phyloP scores from a whole-genome alignment of 2,329 filamentous ascomycete species.

The Chaetomium sp. region DNA sequence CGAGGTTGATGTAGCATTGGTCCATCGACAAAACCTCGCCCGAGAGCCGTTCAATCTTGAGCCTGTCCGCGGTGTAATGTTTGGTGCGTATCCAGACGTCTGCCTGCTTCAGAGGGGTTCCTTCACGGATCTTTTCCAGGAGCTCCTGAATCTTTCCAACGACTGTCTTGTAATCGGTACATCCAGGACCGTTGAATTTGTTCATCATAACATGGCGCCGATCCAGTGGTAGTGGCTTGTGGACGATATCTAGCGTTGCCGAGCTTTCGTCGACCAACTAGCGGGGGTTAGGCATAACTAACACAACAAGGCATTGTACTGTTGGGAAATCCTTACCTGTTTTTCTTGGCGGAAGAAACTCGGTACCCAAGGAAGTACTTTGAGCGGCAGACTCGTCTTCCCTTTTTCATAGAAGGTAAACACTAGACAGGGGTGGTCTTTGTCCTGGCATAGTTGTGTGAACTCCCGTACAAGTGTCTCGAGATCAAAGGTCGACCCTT shows the following conservation, averaged over 20 bases:
- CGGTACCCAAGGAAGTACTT: slow-evolving; percentile 29
- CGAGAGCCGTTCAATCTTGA: slow-evolving; percentile 43
- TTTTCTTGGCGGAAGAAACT: slow-evolving; percentile 23
- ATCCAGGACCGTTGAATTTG: slow-evolving; percentile 34
- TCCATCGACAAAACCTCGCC: slow-evolving; percentile 40
- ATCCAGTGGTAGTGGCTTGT: slow-evolving; percentile 33
- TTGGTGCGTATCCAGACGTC: slow-evolving; percentile 35
- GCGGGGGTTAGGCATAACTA: slow-evolving; percentile 21
- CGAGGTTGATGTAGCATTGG: slow-evolving; percentile 47
- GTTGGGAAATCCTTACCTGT: slow-evolving; percentile 22
- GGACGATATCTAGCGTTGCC: slow-evolving; percentile 35
- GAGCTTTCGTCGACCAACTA: slow-evolving; percentile 36
- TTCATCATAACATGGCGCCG: slow-evolving; percentile 36
- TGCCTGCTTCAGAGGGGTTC: slow-evolving; percentile 28
- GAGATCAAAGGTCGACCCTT: slow-evolving; percentile 29
- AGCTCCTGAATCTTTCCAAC: slow-evolving; percentile 30
- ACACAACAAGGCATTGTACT: background rate
- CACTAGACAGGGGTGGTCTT: slow-evolving; percentile 22
- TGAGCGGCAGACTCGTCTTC: slow-evolving; percentile 31
- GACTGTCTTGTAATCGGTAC: slow-evolving; percentile 21
- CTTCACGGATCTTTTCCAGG: slow-evolving; percentile 28
- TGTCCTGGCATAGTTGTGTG: slow-evolving; percentile 27
- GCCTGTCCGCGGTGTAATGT: slow-evolving; percentile 30
- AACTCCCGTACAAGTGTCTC: slow-evolving; percentile 33
- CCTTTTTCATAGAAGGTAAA: slow-evolving; percentile 35